These are phyloP conservation scores for Phytophthora megakarya DNA, from an alignment of 352 stramenopile genomes.

Conservation along the genomic window DNA sequence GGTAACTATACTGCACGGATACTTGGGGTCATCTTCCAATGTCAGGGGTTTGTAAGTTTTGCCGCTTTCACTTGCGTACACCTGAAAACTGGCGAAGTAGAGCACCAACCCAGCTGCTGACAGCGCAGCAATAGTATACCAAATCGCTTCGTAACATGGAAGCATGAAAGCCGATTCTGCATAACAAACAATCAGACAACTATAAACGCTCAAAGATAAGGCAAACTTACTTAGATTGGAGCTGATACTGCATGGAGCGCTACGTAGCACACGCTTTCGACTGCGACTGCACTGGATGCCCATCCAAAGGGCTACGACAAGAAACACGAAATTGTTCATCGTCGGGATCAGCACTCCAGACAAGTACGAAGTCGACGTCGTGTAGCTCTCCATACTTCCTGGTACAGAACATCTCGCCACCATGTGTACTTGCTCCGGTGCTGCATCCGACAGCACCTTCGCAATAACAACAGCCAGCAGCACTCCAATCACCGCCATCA, in stretches of 20 bases:
- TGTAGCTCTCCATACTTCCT: conserved; percentile 30
- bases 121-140: conserved; percentile 78
- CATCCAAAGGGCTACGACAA: conserved; percentile 72
- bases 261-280: conserved; percentile 70
- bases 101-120: conserved; percentile 56
- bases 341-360: conserved; percentile 56
- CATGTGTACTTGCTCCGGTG: conserved; percentile 40
- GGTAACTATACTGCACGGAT: conserved; percentile 60
- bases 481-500: conserved; percentile 57
- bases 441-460: conserved; percentile 35
- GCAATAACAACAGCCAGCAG: conserved; percentile 46
- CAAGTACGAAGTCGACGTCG: conserved; percentile 49
- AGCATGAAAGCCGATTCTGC: conserved; percentile 85
- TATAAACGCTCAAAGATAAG: background rate
- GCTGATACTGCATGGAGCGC: conserved; percentile 59
- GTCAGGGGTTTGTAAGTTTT: conserved; percentile 23
- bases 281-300: conserved; percentile 79
- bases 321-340: conserved; percentile 74
- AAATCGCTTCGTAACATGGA: conserved; percentile 86
- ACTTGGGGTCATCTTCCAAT: conserved; percentile 33
- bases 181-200: background rate
- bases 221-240: conserved; percentile 72
- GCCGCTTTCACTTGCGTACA: conserved; percentile 27
- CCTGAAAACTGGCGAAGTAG: conserved; percentile 57
- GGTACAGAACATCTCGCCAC: conserved; percentile 49